Evolutionary conservation across 108 stramenopile species (phyloP), one percentile per base, ranked within the genome.

Genomic region (Pseudonitzschia delicatissima): DNA sequence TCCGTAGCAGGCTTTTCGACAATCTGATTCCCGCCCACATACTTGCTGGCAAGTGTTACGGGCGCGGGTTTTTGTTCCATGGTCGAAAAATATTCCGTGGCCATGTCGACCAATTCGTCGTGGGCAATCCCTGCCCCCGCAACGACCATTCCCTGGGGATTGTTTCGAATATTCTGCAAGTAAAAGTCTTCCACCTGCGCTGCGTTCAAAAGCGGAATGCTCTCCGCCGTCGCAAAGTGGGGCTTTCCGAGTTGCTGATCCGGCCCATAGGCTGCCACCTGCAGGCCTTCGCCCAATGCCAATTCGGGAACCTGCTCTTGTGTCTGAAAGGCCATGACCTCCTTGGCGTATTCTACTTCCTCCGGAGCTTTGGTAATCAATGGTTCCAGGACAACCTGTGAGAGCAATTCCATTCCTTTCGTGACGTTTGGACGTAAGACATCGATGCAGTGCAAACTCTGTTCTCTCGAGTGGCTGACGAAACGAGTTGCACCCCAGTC

Each of bases 51-150:
- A 23, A 80, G 44, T 8, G 78, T 83, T 5, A 23, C 20, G 2
- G 69, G 71, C 9, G 52, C 31, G n/a, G 68, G 34, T 26, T 58
- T 28, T 37, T 73, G 62, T 42, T 62, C 44, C 55, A 95, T 68
- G 42, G 80, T 69, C 25, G 88, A 90, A 73, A 99, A 98, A 70
- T 92, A 66, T 47, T 84, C 65, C 4, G 77, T 53, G 28, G 92
- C 96, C 21, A 96, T 68, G 28, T 79, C 84, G 4, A 98, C 93
- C 29, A 99, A 61, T 35, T 83, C 73, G 17, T 92, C 92, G 81
- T 99, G 99, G 17, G 81, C 83, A 37, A 99, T 85, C 4, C 99
- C 99, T 27, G 97, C 92, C 17, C 90, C 98, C 5, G 93, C 91
- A 37, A 99, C 74, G 6, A 98, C 96, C 67, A 96, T 78, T 27